Evolutionary conservation across 2,329 filamentous ascomycete species (phyloP).

Genomic region (Colletotrichum viniferum): DNA sequence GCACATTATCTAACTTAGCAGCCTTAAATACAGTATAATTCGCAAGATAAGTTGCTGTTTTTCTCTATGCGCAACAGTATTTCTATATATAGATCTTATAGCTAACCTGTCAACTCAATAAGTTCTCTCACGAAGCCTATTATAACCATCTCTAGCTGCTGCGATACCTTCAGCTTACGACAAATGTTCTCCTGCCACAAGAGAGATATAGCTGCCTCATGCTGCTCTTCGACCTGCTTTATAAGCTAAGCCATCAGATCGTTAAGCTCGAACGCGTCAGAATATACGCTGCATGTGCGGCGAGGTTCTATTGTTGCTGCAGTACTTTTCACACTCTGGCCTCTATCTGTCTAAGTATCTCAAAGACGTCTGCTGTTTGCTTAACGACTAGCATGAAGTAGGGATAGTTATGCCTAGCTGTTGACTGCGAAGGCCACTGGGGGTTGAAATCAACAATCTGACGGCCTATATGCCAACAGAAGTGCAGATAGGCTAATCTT

Average conservation of each 20-base stretch:
- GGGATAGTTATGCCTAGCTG: not conserved
- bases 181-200: not conserved
- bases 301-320: not conserved
- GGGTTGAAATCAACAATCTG: not conserved
- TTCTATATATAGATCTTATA: not conserved
- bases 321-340: not conserved
- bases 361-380: not conserved
- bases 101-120: not conserved
- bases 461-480: not conserved
- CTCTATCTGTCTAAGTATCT: not conserved
- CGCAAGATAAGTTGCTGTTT: not conserved
- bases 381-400: not conserved
- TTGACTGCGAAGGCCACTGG: not conserved
- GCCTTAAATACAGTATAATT: not conserved
- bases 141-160: not conserved
- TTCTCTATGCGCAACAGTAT: not conserved
- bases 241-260: not conserved
- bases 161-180: not conserved
- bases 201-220: not conserved
- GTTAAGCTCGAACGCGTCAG: not conserved
- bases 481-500: not conserved
- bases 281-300: not conserved
- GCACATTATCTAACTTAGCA: not conserved
- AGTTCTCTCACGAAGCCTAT: not conserved
- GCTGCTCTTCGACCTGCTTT: not conserved